Base-by-base conservation (phyloP, 140 eudicot species). In the Oenanthe javanica region DNA sequence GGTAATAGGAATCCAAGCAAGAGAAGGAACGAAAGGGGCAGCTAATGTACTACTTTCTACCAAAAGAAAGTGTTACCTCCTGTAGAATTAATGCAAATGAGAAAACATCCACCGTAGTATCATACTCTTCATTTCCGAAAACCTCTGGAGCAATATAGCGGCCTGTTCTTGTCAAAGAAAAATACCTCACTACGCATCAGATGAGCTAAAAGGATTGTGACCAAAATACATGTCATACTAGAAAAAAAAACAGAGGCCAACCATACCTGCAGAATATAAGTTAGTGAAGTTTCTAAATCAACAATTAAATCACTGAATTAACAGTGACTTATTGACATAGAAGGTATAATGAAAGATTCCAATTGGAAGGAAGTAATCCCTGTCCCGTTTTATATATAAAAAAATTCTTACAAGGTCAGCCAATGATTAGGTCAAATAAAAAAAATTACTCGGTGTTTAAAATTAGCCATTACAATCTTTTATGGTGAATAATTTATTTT, bases 61-160 rank as follows among this genome's bases (percentile, higher is more conserved):
- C 15, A 46, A 71, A 36, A 6, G 11, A 57, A 72, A 47, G 42
- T 67, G 45, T 46, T 84, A 94, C 97, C 96, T 94, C 98, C 82
- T 94, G 98, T 72, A 94, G 86, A 83, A 94, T 90, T 71, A 94
- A 84, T 7, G 96, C 94, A 83, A 94, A 94, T 54, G 98, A 94
- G 85, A 94, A 94, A 76, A 94, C 96, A 81, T 94, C 98, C 84
- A 90, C 98, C 87, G 87, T 92, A 40, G 96, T 94, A 52, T 92
- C 93, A 61, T 90, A 94, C 54, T 87, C 94, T 87, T 94, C 94
- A 67, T 94, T 94, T 85, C 84, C 88, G 79, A 86, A 94, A 52
- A 94, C 91, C 83, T 92, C 98, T 55, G 98, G 97, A 61, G 98
- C 98, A 85, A 94, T 87, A 87, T 94, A 94, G 79, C 98, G 91